phyloP scores from a whole-genome alignment of 352 stramenopile genomes.

The Pythium diclinum region DNA sequence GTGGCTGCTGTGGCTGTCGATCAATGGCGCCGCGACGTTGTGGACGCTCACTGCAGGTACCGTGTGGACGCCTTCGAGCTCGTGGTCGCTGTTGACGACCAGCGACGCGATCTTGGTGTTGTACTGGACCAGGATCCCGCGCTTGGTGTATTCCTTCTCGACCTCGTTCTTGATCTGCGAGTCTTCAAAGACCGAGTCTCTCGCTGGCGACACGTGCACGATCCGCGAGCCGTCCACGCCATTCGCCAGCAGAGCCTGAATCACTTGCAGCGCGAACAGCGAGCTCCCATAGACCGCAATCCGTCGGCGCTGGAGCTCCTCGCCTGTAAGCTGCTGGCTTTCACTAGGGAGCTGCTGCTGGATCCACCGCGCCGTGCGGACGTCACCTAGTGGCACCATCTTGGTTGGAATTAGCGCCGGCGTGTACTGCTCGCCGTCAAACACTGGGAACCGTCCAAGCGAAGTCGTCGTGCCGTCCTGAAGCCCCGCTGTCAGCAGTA shows the following conservation, averaged over 20 bases:
- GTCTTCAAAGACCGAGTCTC: conserved; percentile 61
- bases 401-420: conserved; percentile 9
- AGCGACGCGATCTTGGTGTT: conserved; percentile 50
- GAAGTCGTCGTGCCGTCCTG: conserved; percentile 33
- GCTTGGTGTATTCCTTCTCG: conserved; percentile 45
- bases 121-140: conserved; percentile 38
- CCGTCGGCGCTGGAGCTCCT: conserved; percentile 12
- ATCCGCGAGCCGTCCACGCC: conserved; percentile 46
- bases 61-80: conserved; percentile 46
- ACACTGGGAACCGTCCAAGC: conserved; percentile 23
- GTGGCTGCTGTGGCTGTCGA: conserved; percentile 3
- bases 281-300: conserved; percentile 67
- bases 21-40: background rate
- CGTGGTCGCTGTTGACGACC: conserved; percentile 29
- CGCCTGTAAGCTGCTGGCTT: background rate
- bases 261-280: conserved; percentile 63
- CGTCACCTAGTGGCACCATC: conserved; percentile 28
- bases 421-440: conserved; percentile 26
- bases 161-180: conserved; percentile 51
- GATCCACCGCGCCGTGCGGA: conserved; percentile 24
- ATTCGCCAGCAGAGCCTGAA: conserved; percentile 48
- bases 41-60: conserved; percentile 16
- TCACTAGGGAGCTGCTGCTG: conserved; percentile 17
- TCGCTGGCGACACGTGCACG: conserved; percentile 48
- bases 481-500: conserved; percentile 60